Conservation (phyloP, 306 rosid genomes). For the Arachis hypogaea region DNA sequence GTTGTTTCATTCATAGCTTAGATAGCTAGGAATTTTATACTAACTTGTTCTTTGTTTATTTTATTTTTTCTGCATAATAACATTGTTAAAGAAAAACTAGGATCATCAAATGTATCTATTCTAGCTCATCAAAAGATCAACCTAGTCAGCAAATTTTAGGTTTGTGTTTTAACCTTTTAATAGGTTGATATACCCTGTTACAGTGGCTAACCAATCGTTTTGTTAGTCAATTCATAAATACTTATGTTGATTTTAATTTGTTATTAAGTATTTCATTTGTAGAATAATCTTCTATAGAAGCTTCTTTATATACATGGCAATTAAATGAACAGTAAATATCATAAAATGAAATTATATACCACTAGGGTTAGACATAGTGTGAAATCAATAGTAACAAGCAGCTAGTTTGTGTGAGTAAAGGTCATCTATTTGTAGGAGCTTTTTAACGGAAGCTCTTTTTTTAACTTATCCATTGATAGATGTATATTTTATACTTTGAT, state of each 20-base stretch:
- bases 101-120: slow-evolving; percentile 61
- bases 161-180: slow-evolving; percentile 39
- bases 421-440: slow-evolving; percentile 6
- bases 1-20: slow-evolving; percentile 11
- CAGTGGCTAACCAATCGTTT: too few relatives aligned
- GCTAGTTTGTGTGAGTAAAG: not conserved
- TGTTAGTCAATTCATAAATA: slow-evolving; percentile 22
- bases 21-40: slow-evolving; percentile 3
- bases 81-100: slow-evolving; percentile 50
- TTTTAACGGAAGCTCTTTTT: not conserved
- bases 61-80: slow-evolving; percentile 48
- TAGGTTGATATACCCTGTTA: not conserved
- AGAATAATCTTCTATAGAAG: not conserved
- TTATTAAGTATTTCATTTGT: slow-evolving; percentile 16
- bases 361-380: slow-evolving; percentile 2
- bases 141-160: slow-evolving; percentile 55
- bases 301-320: not conserved
- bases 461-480: too few relatives aligned
- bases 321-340: not conserved
- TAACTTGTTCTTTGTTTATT: slow-evolving; percentile 9
- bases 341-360: not conserved
- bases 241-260: not conserved
- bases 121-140: slow-evolving; percentile 68
- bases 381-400: not conserved
- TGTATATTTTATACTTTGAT: too few relatives aligned